Conservation (phyloP, 2,329 filamentous ascomycete genomes). For the Thelonectria rubi region DNA sequence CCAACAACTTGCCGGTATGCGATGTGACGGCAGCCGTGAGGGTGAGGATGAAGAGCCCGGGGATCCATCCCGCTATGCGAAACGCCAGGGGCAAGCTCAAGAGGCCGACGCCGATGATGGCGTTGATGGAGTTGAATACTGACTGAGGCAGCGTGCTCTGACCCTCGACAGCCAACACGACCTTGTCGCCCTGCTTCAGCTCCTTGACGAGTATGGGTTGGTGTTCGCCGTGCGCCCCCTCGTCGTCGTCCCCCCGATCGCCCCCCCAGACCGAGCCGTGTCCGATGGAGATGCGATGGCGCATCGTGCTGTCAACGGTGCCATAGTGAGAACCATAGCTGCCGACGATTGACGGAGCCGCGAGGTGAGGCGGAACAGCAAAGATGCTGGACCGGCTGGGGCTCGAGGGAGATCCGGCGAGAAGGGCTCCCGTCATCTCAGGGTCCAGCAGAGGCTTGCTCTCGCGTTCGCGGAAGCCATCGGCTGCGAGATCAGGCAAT, state of each 20-base stretch:
- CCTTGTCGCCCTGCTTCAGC: conserved; percentile 86
- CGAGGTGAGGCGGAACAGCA: conserved; percentile 66
- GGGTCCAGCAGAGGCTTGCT: conserved; percentile 57
- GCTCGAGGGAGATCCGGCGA: conserved; percentile 42
- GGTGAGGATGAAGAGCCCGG: conserved; percentile 78
- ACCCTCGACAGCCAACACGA: conserved; percentile 85
- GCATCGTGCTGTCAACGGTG: conserved; percentile 54
- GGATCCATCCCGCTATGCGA: conserved; percentile 87
- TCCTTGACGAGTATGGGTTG: conserved; percentile 88
- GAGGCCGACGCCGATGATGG: conserved; percentile 88
- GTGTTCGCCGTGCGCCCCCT: conserved; percentile 62
- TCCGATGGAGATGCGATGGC: conserved; percentile 57
- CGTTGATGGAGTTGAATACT: conserved; percentile 95
- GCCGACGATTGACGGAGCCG: conserved; percentile 74
- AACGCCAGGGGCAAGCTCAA: conserved; percentile 89
- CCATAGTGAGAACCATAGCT: conserved; percentile 74
- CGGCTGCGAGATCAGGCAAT: conserved; percentile 22
- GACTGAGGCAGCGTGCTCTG: conserved; percentile 97
- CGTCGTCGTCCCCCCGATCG: conserved; percentile 44
- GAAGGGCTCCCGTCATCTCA: conserved; percentile 50
- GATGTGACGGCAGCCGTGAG: conserved; percentile 79
- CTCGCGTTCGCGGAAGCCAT: conserved; percentile 55
- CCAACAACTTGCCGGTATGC: conserved; percentile 86
- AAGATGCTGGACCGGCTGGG: conserved; percentile 58
- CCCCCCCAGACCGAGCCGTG: conserved; percentile 45